Evolutionary conservation across 164 flowering plant species (phyloP).

Genomic region (Paratinospora sagittata): DNA sequence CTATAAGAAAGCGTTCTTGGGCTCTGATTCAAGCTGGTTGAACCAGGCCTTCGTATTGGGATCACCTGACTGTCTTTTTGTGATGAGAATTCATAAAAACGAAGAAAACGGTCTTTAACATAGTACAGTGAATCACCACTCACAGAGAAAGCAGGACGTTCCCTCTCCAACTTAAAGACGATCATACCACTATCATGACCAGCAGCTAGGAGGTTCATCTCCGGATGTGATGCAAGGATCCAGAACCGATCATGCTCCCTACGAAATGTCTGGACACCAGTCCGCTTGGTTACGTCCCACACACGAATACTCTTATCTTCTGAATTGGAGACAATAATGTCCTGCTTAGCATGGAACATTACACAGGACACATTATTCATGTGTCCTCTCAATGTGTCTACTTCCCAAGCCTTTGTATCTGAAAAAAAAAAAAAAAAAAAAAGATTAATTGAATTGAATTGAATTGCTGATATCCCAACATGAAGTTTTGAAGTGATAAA

Average conservation of each 20-base stretch:
- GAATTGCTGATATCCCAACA: background rate
- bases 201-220: slow-evolving; percentile 50
- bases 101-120: slow-evolving; percentile 42
- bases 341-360: slow-evolving; percentile 46
- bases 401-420: slow-evolving; percentile 60
- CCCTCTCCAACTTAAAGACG: slow-evolving; percentile 52
- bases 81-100: slow-evolving; percentile 37
- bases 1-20: slow-evolving; percentile 44
- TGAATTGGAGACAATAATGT: slow-evolving; percentile 47
- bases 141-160: slow-evolving; percentile 46
- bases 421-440: slow-evolving; percentile 6
- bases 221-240: slow-evolving; percentile 48
- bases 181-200: slow-evolving; percentile 60
- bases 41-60: slow-evolving; percentile 43
- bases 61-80: slow-evolving; percentile 42
- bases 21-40: slow-evolving; percentile 38
- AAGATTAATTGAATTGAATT: slow-evolving; percentile 1
- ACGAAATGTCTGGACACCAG: slow-evolving; percentile 39
- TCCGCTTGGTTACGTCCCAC: slow-evolving; percentile 48
- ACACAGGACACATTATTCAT: slow-evolving; percentile 56
- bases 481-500: background rate
- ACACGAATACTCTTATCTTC: slow-evolving; percentile 55
- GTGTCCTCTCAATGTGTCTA: slow-evolving; percentile 53
- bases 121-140: slow-evolving; percentile 39
- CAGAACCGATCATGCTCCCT: slow-evolving; percentile 49